Base-by-base conservation (phyloP, 1,284 basidiomycete species). In the Puccinia novopanici region DNA sequence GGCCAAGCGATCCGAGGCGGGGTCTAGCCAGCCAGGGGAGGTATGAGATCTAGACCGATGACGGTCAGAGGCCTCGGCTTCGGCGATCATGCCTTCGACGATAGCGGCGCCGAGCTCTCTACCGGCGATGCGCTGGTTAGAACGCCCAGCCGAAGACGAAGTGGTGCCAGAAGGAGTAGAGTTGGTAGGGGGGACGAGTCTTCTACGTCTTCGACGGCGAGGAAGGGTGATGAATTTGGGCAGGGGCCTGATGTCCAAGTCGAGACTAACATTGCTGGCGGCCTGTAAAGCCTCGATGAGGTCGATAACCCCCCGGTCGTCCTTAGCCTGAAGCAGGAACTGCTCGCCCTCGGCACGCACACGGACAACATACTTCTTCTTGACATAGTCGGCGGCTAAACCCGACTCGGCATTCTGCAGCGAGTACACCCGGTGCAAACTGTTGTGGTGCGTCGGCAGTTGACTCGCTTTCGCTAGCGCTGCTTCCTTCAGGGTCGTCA, bases 211-310 rank as follows among this genome's bases (percentile, higher is more conserved):
- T 19, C 88, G 83, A 45, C 88, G 84, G 15, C 88, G 84, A 0
- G 88, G 88, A 1, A 88, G 84, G 15, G 88, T 88, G 83, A 88
- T 88, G 83, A 88, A 93, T 83, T 91, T 91, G 22, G 95, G 94
- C 92, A 98, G 95, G 22, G 90, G 89, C 68, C 96, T 89, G 71
- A 91, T 90, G 84, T 98, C 97, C 82, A 99, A 87, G 86, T 99
- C 97, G 78, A 95, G 87, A 2, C 94, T 89, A 68, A 98, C 91
- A 86, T 97, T 97, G n/a, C 93, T 92, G 0, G 93, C 92, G 55
- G 95, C 92, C 87, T 98, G 95, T 79, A 98, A 88, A 17, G 91
- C 95, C 91, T 99, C 96, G 83, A 99, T 96, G 94, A 95, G 96
- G 83, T 93, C 91, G 63, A 99, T 93, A 12, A 97, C 94, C 65